Conservation (phyloP, 371 early-diverging fungal genomes). For the Capniomyces stellatus region DNA sequence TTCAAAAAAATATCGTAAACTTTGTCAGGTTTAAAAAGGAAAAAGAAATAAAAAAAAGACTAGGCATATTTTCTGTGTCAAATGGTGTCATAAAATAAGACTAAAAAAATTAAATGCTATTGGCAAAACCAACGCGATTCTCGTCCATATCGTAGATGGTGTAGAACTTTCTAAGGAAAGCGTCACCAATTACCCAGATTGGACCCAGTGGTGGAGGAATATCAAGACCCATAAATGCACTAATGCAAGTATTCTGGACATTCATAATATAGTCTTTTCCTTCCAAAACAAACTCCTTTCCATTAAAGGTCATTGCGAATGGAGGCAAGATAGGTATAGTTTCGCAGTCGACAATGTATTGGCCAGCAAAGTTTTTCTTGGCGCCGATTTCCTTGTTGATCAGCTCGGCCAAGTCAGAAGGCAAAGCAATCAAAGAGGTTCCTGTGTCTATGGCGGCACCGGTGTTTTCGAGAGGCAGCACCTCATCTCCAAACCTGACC, state of each 20-base stretch:
- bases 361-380: constrained; percentile 73
- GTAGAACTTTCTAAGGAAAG: constrained; percentile 80
- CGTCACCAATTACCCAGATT: constrained; percentile 78
- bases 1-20: no score
- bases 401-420: constrained; percentile 50
- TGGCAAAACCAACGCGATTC: constrained; percentile 68
- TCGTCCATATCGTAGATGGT: constrained; percentile 77
- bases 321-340: constrained; percentile 45
- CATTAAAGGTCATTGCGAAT: constrained; percentile 54
- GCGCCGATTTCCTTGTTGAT: constrained; percentile 76
- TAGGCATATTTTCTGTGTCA: no score
- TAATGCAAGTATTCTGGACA: constrained; percentile 67
- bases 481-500: constrained; percentile 48
- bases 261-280: constrained; percentile 65
- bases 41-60: no score
- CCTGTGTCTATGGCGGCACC: constrained; percentile 78
- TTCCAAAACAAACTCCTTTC: constrained; percentile 37
- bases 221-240: constrained; percentile 86
- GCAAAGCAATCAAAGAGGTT: constrained; percentile 56
- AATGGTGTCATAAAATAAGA: no score
- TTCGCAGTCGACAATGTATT: constrained; percentile 64
- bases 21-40: no score
- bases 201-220: constrained; percentile 50
- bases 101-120: background rate
- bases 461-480: constrained; percentile 30